phyloP scores from a whole-genome alignment of 1,284 basidiomycete species.

The Vanrija sp. region DNA sequence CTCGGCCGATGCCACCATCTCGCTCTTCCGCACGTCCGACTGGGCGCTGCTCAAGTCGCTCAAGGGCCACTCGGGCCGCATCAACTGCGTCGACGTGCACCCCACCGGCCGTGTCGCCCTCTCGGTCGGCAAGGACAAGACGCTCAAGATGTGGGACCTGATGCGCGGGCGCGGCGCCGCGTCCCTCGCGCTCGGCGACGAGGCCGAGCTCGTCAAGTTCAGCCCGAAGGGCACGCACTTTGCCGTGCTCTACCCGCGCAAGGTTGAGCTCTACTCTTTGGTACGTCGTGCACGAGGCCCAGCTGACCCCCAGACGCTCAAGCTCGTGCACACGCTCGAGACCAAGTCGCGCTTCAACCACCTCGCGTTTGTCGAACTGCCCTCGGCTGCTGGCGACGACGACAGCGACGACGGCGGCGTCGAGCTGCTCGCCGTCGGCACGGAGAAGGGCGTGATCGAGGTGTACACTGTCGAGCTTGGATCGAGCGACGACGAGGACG shows the following conservation, averaged over 20 bases:
- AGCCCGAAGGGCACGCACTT: slow-evolving; percentile 70
- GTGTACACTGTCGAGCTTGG: slow-evolving; percentile 57
- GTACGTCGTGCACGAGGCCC: slow-evolving; percentile 18
- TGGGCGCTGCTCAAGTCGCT: slow-evolving; percentile 84
- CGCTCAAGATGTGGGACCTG: slow-evolving; percentile 95
- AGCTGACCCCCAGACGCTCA: slow-evolving; percentile 59
- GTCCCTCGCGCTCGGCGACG: slow-evolving; percentile 80
- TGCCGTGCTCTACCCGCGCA: slow-evolving; percentile 68
- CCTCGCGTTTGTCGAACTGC: slow-evolving; percentile 62
- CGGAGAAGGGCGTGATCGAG: slow-evolving; percentile 78
- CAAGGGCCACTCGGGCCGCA: slow-evolving; percentile 87
- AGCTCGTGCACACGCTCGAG: slow-evolving; percentile 62
- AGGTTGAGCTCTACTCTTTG: slow-evolving; percentile 51
- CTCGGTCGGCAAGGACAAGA: slow-evolving; percentile 84
- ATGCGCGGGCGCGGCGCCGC: slow-evolving; percentile 89
- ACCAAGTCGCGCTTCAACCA: slow-evolving; percentile 78
- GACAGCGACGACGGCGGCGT: slow-evolving; percentile 49
- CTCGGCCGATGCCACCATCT: slow-evolving; percentile 83
- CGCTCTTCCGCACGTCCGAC: slow-evolving; percentile 85
- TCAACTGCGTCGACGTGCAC: slow-evolving; percentile 86
- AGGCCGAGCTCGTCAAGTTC: slow-evolving; percentile 84
- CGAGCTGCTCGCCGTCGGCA: slow-evolving; percentile 66
- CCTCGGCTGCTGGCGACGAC: slow-evolving; percentile 29
- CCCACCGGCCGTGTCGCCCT: slow-evolving; percentile 87
- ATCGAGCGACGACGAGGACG: slow-evolving; percentile 22